Conservation (phyloP, 345 rosid species). For the Aquilaria sinensis region DNA sequence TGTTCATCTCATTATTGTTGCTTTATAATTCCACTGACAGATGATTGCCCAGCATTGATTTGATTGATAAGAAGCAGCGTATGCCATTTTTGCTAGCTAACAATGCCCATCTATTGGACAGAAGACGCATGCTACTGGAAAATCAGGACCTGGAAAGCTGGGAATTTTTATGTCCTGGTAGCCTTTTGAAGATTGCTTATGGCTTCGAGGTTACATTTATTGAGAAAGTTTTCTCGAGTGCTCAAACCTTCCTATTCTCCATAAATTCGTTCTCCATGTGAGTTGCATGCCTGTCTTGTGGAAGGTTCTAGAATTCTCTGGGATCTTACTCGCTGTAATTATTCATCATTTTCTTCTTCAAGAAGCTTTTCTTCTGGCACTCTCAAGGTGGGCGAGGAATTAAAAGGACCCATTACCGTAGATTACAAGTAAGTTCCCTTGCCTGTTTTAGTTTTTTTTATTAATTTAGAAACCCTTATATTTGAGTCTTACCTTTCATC, state of each 20-base stretch:
- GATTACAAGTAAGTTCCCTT: conserved; percentile 38
- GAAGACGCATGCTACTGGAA: no score
- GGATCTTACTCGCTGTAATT: background rate
- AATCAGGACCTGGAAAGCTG: no score
- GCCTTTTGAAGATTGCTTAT: conserved; percentile 5
- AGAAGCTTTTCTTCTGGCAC: conserved; percentile 49
- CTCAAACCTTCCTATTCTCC: conserved; percentile 23
- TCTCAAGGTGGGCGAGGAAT: conserved; percentile 13
- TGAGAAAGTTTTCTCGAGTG: conserved; percentile 29
- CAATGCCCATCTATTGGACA: no score
- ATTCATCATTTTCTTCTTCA: conserved; percentile 15
- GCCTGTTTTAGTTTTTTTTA: background rate
- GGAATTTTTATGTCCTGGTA: no score
- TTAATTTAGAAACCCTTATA: background rate
- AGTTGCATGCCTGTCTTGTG: conserved; percentile 14
- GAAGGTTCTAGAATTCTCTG: background rate
- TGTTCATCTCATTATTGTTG: no score
- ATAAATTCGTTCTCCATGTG: background rate
- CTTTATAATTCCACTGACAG: no score
- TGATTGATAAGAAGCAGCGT: no score
- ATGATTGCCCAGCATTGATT: no score
- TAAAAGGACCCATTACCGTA: conserved; percentile 41
- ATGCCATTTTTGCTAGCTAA: no score
- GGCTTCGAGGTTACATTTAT: conserved; percentile 36
- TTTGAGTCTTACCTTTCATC: background rate